Percentiles rank a stretch among this genome's conserved stretches.
These are phyloP conservation scores for Sarocladium kiliense DNA, from an alignment of 2,329 filamentous ascomycete genomes.

Conservation along the genomic window DNA sequence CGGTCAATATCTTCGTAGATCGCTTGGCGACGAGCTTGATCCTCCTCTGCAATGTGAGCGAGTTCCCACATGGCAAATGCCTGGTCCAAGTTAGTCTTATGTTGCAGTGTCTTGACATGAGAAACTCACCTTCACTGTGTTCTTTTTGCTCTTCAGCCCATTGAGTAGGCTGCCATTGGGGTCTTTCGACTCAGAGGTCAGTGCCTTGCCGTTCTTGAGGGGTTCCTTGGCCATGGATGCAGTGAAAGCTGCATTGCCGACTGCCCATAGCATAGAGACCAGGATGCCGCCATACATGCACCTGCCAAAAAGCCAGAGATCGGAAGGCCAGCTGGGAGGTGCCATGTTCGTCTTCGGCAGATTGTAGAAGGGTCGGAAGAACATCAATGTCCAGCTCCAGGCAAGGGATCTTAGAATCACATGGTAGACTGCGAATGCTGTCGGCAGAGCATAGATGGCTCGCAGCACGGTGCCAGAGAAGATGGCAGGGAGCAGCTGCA, in stretches of 20 bases:
- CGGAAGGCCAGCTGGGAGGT: conserved; percentile 52
- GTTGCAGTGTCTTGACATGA: background rate
- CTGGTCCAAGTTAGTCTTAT: conserved; percentile 28
- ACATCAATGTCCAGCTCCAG: conserved; percentile 65
- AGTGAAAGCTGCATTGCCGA: conserved; percentile 72
- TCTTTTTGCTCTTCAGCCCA: conserved; percentile 78
- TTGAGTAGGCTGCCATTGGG: conserved; percentile 85
- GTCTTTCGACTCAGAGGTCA: conserved; percentile 82
- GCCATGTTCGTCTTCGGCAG: conserved; percentile 67
- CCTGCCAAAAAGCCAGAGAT: conserved; percentile 48
- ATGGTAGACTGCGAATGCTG: conserved; percentile 56
- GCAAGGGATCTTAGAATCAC: conserved; percentile 55
- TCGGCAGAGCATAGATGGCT: conserved; percentile 32
- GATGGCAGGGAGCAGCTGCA: conserved; percentile 34
- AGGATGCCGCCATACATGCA: conserved; percentile 59
- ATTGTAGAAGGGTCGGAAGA: conserved; percentile 69
- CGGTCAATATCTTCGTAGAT: conserved; percentile 88
- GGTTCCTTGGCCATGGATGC: conserved; percentile 77
- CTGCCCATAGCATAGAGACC: conserved; percentile 69
- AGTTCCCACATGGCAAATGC: conserved; percentile 91
- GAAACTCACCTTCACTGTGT: conserved; percentile 59
- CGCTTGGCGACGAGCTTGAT: conserved; percentile 67
- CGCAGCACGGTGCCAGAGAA: conserved; percentile 32
- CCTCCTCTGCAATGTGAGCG: conserved; percentile 69
- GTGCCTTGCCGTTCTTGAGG: conserved; percentile 75